These are phyloP conservation scores for Phyllosticta capitalensis DNA, from an alignment of 2,329 filamentous ascomycete genomes.

Conservation along the genomic window DNA sequence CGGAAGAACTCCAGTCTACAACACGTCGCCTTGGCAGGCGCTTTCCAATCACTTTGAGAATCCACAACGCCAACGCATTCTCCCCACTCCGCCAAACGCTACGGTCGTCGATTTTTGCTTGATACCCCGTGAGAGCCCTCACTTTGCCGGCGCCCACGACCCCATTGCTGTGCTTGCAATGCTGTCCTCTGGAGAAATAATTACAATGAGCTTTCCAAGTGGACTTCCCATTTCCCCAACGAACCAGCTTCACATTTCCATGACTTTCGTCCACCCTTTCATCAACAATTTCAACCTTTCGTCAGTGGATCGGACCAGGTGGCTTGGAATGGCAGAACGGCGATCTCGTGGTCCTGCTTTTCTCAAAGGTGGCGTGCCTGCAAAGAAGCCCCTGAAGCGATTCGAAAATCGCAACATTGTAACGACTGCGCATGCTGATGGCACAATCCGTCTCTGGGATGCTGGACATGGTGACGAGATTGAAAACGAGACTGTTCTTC, in stretches of 20 bases:
- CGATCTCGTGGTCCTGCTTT: slow-evolving; percentile 69
- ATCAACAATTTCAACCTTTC: slow-evolving; percentile 64
- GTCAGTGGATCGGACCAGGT: slow-evolving; percentile 65
- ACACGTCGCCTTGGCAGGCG: slow-evolving; percentile 81
- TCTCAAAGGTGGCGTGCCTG: slow-evolving; percentile 69
- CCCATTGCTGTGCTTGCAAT: slow-evolving; percentile 76
- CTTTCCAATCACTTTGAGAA: slow-evolving; percentile 69
- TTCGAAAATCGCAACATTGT: slow-evolving; percentile 79
- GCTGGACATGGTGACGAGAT: slow-evolving; percentile 85
- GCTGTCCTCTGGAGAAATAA: slow-evolving; percentile 75
- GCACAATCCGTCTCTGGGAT: slow-evolving; percentile 88
- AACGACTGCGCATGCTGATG: slow-evolving; percentile 81
- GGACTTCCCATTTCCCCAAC: slow-evolving; percentile 86
- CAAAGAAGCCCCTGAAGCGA: slow-evolving; percentile 57
- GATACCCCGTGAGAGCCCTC: slow-evolving; percentile 71
- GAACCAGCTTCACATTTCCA: slow-evolving; percentile 80
- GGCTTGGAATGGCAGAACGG: slow-evolving; percentile 85
- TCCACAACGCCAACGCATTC: slow-evolving; percentile 58
- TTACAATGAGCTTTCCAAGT: slow-evolving; percentile 85
- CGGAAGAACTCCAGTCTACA: slow-evolving; percentile 79
- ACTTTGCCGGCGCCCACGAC: slow-evolving; percentile 81
- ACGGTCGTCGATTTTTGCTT: slow-evolving; percentile 73
- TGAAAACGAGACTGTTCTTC: slow-evolving; percentile 71
- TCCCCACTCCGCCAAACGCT: slow-evolving; percentile 68
- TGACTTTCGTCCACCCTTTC: slow-evolving; percentile 86